A percentile compares a stretch with the other conserved stretches of the same genome.
These are phyloP conservation scores for Diutina pseudorugosa DNA, from an alignment of 1,139 yeast species.

Conservation along the genomic window DNA sequence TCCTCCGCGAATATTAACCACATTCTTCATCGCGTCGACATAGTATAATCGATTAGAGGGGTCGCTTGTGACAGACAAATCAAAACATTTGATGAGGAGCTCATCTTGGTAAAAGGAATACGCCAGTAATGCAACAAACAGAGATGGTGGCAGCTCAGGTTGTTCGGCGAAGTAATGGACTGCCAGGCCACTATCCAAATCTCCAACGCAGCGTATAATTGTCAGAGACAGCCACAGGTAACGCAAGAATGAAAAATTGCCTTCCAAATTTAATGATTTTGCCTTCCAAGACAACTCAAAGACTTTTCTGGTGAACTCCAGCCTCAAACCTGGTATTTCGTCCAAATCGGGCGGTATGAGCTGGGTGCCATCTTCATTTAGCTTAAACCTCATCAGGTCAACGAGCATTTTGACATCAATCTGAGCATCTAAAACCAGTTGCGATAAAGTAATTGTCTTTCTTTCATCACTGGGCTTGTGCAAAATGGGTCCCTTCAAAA, in stretches of 20 bases:
- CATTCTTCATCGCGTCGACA: slow-evolving; percentile 44
- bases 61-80: slow-evolving; percentile 41
- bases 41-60: slow-evolving; percentile 43
- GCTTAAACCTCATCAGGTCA: slow-evolving; percentile 31
- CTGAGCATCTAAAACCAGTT: slow-evolving; percentile 38
- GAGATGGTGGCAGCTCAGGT: background rate
- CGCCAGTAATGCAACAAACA: background rate
- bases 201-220: background rate
- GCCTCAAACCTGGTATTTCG: background rate
- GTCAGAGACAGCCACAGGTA: slow-evolving; percentile 1
- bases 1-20: slow-evolving; percentile 7
- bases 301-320: background rate
- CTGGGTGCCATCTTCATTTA: slow-evolving; percentile 26
- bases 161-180: background rate
- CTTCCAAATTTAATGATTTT: background rate
- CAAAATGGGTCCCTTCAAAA: slow-evolving; percentile 49
- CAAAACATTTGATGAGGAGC: slow-evolving; percentile 49
- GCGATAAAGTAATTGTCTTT: slow-evolving; percentile 40
- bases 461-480: slow-evolving; percentile 28
- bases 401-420: slow-evolving; percentile 43
- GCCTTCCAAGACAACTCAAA: slow-evolving; percentile 1
- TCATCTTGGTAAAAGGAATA: slow-evolving; percentile 50
- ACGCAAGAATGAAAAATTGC: background rate
- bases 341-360: slow-evolving; percentile 47
- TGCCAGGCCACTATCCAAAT: background rate